Conservation (phyloP, 2,329 filamentous ascomycete genomes). For the Thielaviopsis euricoi region DNA sequence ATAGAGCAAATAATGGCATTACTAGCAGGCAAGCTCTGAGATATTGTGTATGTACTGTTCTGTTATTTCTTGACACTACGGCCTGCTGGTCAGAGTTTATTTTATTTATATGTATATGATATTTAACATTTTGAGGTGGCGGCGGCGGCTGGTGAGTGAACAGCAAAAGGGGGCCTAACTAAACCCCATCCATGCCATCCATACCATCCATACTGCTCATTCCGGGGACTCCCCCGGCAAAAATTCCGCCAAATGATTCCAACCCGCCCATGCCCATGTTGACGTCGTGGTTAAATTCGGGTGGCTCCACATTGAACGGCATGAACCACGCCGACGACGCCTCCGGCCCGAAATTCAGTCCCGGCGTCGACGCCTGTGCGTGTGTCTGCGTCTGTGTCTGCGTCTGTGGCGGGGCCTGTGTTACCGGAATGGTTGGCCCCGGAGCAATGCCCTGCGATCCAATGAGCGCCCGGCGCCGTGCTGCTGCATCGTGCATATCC, state of each 20-base stretch:
- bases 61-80: too few relatives aligned
- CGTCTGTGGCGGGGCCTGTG: too few relatives aligned
- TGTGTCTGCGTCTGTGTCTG: not conserved
- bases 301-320: constrained; percentile 79
- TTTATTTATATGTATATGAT: too few relatives aligned
- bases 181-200: constrained; percentile 9
- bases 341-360: constrained; percentile 22
- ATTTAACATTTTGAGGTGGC: too few relatives aligned
- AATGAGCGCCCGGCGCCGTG: not conserved
- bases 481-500: not conserved
- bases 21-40: too few relatives aligned
- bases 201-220: constrained; percentile 22
- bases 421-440: not conserved
- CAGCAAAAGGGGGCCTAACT: not conserved
- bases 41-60: too few relatives aligned
- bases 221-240: constrained; percentile 24
- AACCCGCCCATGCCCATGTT: constrained; percentile 24
- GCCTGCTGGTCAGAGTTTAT: too few relatives aligned
- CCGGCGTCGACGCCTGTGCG: not conserved
- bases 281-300: constrained; percentile 37
- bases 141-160: too few relatives aligned
- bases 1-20: too few relatives aligned
- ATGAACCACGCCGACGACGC: constrained; percentile 69
- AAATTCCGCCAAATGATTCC: constrained; percentile 34
- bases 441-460: not conserved